phyloP scores from a whole-genome alignment of 2,329 filamentous ascomycete genomes.

The Xylariaceae sp. region DNA sequence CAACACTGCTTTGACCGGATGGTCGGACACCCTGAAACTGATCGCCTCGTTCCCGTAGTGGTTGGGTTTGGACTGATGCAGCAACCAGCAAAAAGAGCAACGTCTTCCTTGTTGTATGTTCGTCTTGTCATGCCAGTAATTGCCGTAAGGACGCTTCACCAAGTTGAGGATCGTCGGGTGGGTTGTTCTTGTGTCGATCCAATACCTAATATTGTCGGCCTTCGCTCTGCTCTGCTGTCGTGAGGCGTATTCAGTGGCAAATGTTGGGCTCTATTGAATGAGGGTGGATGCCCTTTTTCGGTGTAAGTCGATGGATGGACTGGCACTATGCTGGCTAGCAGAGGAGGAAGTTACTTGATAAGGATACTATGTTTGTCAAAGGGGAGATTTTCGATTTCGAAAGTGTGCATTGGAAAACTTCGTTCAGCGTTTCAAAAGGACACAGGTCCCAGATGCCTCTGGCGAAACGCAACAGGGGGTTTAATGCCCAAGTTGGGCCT shows the following conservation, averaged over 20 bases:
- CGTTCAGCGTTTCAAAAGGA: too few relatives aligned
- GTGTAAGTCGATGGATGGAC: constrained; percentile 21
- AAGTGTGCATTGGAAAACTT: too few relatives aligned
- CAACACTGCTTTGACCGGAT: constrained; percentile 8
- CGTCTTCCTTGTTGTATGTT: constrained; percentile 24
- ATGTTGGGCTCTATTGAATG: constrained; percentile 16
- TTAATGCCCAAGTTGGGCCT: constrained; percentile 41
- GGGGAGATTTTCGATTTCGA: background rate
- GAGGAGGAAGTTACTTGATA: background rate
- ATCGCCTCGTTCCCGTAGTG: constrained; percentile 23
- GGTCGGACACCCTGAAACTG: constrained; percentile 27
- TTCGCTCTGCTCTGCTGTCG: constrained; percentile 12
- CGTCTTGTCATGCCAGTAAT: constrained; percentile 29
- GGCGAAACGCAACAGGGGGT: constrained; percentile 26
- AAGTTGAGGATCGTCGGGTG: constrained; percentile 6
- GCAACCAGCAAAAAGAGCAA: constrained; percentile 19
- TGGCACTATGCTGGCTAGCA: background rate
- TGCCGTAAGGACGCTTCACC: constrained; percentile 18
- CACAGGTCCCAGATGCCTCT: too few relatives aligned
- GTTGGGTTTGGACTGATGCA: constrained; percentile 11
- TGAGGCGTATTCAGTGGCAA: constrained; percentile 26
- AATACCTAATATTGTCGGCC: background rate
- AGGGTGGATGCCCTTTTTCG: constrained; percentile 5
- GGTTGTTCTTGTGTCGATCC: constrained; percentile 14
- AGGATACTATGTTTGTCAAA: constrained; percentile 8